Percentiles rank a stretch among this genome's conserved stretches.
Evolutionary conservation across 139 green algal species (phyloP).

Genomic region (Chlamydomonas sp.): DNA sequence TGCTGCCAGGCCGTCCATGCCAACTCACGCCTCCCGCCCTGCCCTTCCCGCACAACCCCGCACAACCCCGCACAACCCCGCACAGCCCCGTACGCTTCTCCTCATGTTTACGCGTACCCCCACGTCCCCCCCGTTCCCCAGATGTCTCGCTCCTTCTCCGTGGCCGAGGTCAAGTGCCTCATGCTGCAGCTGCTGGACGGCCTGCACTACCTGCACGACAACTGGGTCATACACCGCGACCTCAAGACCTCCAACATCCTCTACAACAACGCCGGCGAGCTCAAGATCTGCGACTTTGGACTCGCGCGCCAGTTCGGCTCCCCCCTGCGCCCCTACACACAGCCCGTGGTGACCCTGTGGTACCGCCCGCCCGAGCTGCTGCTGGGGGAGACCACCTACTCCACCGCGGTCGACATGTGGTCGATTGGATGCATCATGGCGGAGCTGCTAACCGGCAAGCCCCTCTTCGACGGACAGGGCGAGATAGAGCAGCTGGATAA

Average conservation of each 20-base stretch:
- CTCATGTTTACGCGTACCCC: too few species aligned
- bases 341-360: slow-evolving; percentile 82
- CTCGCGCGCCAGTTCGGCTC: slow-evolving; percentile 85
- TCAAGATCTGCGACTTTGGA: slow-evolving; percentile 99
- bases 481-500: slow-evolving; percentile 86
- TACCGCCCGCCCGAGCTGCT: slow-evolving; percentile 88
- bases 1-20: too few species aligned
- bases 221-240: slow-evolving; percentile 87
- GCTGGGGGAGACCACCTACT: slow-evolving; percentile 86
- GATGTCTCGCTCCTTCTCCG: slow-evolving; percentile 38
- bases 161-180: slow-evolving; percentile 85
- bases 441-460: slow-evolving; percentile 82
- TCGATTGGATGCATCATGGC: slow-evolving; percentile 93
- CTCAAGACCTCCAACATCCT: slow-evolving; percentile 99
- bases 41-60: too few species aligned
- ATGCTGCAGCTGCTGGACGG: slow-evolving; percentile 91
- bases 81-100: too few species aligned
- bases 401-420: slow-evolving; percentile 91
- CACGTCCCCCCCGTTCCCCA: background rate
- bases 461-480: slow-evolving; percentile 75
- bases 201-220: slow-evolving; percentile 90
- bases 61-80: too few species aligned
- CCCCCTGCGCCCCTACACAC: slow-evolving; percentile 77
- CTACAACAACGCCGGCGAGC: slow-evolving; percentile 92
- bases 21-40: too few species aligned